Percentiles rank a stretch among this genome's conserved stretches.
phyloP scores from a whole-genome alignment of 2,329 filamentous ascomycete genomes.

The Gyromitra esculenta region DNA sequence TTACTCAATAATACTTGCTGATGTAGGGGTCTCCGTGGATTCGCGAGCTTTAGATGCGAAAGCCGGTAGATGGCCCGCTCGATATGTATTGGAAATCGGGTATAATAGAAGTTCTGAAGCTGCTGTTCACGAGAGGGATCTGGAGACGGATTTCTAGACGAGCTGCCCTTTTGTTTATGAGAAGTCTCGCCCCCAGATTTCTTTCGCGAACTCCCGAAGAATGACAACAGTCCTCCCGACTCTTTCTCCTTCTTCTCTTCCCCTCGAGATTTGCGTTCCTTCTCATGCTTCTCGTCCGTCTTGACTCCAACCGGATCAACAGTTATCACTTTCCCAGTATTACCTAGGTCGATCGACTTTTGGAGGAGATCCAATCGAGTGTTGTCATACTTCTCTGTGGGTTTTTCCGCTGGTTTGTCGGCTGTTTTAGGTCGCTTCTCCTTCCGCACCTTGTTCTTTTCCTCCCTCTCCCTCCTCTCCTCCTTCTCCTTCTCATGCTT shows the following conservation, averaged over 20 bases:
- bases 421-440: constrained; percentile 59
- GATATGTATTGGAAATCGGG: constrained; percentile 91
- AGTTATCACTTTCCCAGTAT: constrained; percentile 58
- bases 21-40: constrained; percentile 87
- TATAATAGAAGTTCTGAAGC: constrained; percentile 90
- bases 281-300: constrained; percentile 81
- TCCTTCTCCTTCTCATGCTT: constrained; percentile 73
- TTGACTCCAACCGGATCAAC: constrained; percentile 53
- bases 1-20: constrained; percentile 97
- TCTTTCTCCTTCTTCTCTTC: constrained; percentile 85
- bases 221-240: constrained; percentile 89
- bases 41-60: constrained; percentile 99
- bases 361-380: constrained; percentile 87
- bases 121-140: constrained; percentile 77
- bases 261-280: constrained; percentile 77
- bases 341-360: constrained; percentile 79
- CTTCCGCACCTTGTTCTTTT: constrained; percentile 70
- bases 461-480: constrained; percentile 61
- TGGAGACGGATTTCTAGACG: constrained; percentile 78
- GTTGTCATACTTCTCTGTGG: constrained; percentile 72
- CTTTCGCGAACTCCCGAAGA: constrained; percentile 91
- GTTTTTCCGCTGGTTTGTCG: constrained; percentile 47
- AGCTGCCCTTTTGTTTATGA: constrained; percentile 67
- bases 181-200: constrained; percentile 63
- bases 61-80: constrained; percentile 97